A percentile compares a stretch with the other conserved stretches of the same genome.
These are phyloP conservation scores for Dryadomyces quercivorus DNA, from an alignment of 2,329 filamentous ascomycete genomes.

Conservation along the genomic window DNA sequence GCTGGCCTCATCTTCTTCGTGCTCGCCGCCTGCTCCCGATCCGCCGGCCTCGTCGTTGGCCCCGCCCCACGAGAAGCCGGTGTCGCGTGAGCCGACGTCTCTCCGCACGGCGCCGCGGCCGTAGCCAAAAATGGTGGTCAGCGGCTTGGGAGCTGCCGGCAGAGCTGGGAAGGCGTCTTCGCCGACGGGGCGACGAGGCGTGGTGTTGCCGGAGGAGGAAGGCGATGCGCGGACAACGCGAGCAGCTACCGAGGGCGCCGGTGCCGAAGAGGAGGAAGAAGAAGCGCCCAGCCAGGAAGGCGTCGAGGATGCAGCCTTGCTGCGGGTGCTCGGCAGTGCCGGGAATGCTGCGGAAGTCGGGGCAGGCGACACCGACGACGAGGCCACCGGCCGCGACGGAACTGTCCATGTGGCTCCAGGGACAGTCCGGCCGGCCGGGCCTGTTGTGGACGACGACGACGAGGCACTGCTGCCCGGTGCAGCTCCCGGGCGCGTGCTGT, in stretches of 20 bases:
- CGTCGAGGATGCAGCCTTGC: not conserved
- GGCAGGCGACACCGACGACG: constrained; percentile 9
- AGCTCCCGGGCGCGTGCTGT: constrained; percentile 35
- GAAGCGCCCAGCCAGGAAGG: constrained; percentile 12
- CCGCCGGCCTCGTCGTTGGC: constrained; percentile 13
- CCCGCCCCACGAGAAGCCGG: constrained; percentile 40
- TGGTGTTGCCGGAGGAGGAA: not conserved
- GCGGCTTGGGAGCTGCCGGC: constrained; percentile 61
- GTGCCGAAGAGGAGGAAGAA: constrained; percentile 11
- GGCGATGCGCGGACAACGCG: not conserved
- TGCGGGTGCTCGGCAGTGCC: constrained; percentile 23
- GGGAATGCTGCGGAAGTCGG: constrained; percentile 28
- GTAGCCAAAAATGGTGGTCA: constrained; percentile 50
- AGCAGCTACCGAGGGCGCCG: not conserved
- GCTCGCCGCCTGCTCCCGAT: constrained; percentile 8
- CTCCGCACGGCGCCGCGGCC: constrained; percentile 42
- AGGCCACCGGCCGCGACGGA: constrained; percentile 13
- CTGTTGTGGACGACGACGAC: constrained; percentile 1
- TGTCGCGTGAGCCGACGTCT: constrained; percentile 35
- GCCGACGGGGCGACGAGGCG: constrained; percentile 11
- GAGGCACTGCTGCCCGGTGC: constrained; percentile 12
- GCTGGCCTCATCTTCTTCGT: constrained; percentile 13
- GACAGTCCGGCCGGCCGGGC: constrained; percentile 6
- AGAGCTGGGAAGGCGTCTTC: constrained; percentile 71
- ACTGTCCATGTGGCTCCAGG: constrained; percentile 14